Evolutionary conservation across 2,329 filamentous ascomycete species (phyloP).

Genomic region (Cadophora malorum): DNA sequence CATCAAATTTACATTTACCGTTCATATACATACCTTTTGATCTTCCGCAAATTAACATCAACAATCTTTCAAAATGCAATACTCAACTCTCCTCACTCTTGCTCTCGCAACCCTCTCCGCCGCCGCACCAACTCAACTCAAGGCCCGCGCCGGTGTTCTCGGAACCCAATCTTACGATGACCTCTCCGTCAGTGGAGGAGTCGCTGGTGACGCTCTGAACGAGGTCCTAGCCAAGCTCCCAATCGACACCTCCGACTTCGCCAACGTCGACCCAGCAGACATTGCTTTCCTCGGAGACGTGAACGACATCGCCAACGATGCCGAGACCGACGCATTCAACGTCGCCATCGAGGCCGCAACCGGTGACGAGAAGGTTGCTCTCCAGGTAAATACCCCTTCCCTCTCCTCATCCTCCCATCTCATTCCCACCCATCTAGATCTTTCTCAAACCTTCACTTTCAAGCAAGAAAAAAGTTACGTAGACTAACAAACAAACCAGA

Average conservation of each 20-base stretch:
- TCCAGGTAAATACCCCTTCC: conserved; percentile 44
- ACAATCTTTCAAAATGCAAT: conserved; percentile 18
- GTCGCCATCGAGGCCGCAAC: conserved; percentile 55
- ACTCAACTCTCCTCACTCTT: conserved; percentile 13
- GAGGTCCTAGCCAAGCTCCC: conserved; percentile 47
- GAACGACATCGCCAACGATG: conserved; percentile 49
- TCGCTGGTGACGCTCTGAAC: conserved; percentile 57
- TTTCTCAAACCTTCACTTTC: no score
- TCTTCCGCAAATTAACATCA: background rate
- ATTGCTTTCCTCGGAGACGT: conserved; percentile 30
- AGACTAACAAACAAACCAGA: conserved; percentile 36
- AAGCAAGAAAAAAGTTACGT: no score
- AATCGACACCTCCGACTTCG: conserved; percentile 25
- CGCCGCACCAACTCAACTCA: conserved; percentile 17
- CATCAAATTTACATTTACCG: background rate
- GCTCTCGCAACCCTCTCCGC: conserved; percentile 20
- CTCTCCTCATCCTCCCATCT: background rate
- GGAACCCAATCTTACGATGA: conserved; percentile 24
- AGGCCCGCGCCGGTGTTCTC: conserved; percentile 12
- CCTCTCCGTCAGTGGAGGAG: conserved; percentile 59
- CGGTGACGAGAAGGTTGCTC: conserved; percentile 46
- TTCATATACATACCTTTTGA: background rate
- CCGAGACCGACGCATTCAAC: conserved; percentile 53
- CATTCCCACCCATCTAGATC: background rate
- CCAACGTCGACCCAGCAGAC: conserved; percentile 27